phyloP scores from a whole-genome alignment of 495 filamentous ascomycete species.

The Articulospora tetracladia region DNA sequence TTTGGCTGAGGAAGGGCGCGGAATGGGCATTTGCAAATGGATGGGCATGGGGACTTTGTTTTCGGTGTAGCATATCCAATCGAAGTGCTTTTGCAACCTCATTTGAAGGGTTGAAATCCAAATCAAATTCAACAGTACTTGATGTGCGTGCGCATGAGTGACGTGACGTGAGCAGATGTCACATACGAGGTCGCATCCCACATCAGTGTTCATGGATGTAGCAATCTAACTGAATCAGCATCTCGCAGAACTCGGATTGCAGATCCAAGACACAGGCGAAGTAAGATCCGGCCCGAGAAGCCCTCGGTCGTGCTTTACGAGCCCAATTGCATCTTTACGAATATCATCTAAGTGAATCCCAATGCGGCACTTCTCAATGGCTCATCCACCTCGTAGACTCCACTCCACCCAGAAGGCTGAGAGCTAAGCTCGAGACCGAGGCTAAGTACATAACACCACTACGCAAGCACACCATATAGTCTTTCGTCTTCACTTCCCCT shows the following conservation, averaged over 20 bases:
- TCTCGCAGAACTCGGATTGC: neutral
- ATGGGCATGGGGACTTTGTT: conserved; percentile 24
- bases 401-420: conserved; percentile 4
- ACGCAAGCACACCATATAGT: neutral
- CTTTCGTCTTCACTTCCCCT: neutral
- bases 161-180: no score
- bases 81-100: conserved; percentile 21
- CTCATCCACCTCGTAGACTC: neutral
- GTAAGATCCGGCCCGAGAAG: neutral
- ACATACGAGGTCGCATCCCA: no score
- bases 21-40: conserved; percentile 26
- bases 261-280: neutral
- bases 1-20: conserved; percentile 20
- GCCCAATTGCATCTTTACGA: neutral
- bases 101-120: neutral
- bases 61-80: conserved; percentile 32
- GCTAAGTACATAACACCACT: conserved; percentile 12
- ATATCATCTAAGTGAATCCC: neutral
- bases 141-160: no score
- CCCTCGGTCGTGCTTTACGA: neutral
- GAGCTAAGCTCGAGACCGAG: conserved; percentile 12
- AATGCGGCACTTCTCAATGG: neutral
- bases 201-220: no score
- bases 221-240: neutral
- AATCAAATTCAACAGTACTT: neutral